Percentiles rank a stretch among this genome's conserved stretches.
These are phyloP conservation scores for Plasmodium gaboni DNA, from an alignment of 169 alveolate genomes.

Conservation along the genomic window DNA sequence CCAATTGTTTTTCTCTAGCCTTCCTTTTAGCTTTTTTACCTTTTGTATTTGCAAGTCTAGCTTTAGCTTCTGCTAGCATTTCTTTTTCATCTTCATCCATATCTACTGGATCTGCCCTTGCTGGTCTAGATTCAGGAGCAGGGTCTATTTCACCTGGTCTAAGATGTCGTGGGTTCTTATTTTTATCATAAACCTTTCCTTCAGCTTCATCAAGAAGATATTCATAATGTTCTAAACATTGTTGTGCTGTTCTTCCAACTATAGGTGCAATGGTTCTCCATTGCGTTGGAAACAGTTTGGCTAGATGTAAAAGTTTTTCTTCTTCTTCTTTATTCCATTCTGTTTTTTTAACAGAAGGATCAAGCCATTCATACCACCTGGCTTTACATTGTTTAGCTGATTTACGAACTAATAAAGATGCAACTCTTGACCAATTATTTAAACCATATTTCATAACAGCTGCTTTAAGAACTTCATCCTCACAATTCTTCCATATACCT, in stretches of 20 bases:
- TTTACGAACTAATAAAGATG: conserved; percentile 97
- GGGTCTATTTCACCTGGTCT: conserved; percentile 99
- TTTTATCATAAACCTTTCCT: conserved; percentile 91
- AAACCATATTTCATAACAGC: conserved; percentile 99
- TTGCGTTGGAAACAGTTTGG: conserved; percentile 99
- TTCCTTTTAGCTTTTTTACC: conserved; percentile 99
- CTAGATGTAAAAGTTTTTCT: conserved; percentile 98
- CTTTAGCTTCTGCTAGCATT: conserved; percentile 99
- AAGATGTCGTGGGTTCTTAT: conserved; percentile 94
- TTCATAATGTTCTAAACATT: conserved; percentile 99
- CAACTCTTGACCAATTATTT: conserved; percentile 99
- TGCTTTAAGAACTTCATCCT: conserved; percentile 99
- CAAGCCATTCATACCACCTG: conserved; percentile 98
- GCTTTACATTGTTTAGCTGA: conserved; percentile 99
- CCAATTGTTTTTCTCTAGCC: conserved; percentile 98
- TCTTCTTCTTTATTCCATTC: conserved; percentile 99
- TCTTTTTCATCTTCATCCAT: conserved; percentile 99
- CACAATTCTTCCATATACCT: conserved; percentile 99
- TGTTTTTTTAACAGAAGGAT: conserved; percentile 98
- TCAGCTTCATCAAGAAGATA: conserved; percentile 97
- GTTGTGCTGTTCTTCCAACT: conserved; percentile 99
- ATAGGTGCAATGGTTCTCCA: conserved; percentile 99
- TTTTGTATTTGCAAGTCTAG: conserved; percentile 99
- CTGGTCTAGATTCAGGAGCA: conserved; percentile 99
- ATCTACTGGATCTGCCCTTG: conserved; percentile 97